Evolutionary conservation across 371 early-diverging fungal genomes (phyloP), one percentile per base, ranked within the genome.

Genomic region (Mortierella sp.): DNA sequence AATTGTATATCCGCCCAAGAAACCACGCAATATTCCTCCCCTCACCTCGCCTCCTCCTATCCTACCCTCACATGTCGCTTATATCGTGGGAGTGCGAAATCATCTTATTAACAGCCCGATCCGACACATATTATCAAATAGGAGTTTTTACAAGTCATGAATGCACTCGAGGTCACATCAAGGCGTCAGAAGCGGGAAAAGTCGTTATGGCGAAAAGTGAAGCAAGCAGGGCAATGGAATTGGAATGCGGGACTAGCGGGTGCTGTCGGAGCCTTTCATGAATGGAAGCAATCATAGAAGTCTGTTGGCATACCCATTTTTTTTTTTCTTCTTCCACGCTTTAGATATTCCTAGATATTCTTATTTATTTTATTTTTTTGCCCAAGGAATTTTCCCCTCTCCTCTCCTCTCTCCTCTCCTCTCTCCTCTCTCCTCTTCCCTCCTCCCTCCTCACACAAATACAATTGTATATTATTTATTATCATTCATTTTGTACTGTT

Each of bases 191-290:
- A 41, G 50, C 81, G 75, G 40, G 81, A 80, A 48, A 63, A 70
- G 32, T 74, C 75, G 1, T n/a, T 74, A 6, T 80, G 81, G 81
- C 16, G 69, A 36, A 80, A 80, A 69, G 33, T 80, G 32, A 80
- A 80, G 63, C 65, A 43, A 45, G 81, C 75, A 28, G 81, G 69
- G 19, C 74, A 80, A 28, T 60, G 75, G 48, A 80, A 80, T 62
- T 80, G 81, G 81, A 80, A 80, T 32, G 81, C 81, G 13, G 81
- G 81, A 71, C 48, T 80, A 15, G 81, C 65, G 8, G 81, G 75
- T 45, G 65, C 75, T 6, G 72, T 80, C 19, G 65, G n/a, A n/a
- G 60, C 81, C 32, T 80, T 80, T 65, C 81, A 80, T 33, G 75
- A 63, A 33, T 80, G 81, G 81, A 80, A 71, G 58, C 79, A 70